phyloP scores from a whole-genome alignment of 495 filamentous ascomycete species.

The Viridothelium virens region DNA sequence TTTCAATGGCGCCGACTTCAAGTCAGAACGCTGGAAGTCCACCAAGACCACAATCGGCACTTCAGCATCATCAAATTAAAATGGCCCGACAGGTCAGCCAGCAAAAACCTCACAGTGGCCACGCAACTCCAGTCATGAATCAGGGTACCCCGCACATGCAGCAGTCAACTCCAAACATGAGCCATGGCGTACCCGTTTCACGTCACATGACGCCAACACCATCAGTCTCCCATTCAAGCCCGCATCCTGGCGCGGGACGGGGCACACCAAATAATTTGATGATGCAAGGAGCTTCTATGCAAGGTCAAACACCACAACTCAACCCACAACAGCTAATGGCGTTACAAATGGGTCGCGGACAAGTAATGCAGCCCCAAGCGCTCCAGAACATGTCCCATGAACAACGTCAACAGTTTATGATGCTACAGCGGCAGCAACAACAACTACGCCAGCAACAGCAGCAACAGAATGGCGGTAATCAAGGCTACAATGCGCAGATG shows the following conservation, averaged over 20 bases:
- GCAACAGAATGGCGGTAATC: conserved; percentile 4
- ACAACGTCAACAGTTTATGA: conserved; percentile 16
- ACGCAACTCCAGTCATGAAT: conserved; percentile 52
- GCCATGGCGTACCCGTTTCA: conserved; percentile 38
- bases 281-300: conserved; percentile 28
- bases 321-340: conserved; percentile 29
- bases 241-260: conserved; percentile 53
- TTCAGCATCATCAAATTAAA: conserved; percentile 60
- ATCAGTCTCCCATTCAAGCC: conserved; percentile 31
- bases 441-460: neutral
- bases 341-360: conserved; percentile 12
- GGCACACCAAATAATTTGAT: conserved; percentile 49
- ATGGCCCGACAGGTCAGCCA: conserved; percentile 77
- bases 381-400: conserved; percentile 20
- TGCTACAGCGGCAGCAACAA: conserved; percentile 13
- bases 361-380: conserved; percentile 14
- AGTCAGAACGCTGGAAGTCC: conserved; percentile 69
- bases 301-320: conserved; percentile 16
- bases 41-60: conserved; percentile 64
- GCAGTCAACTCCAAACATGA: conserved; percentile 69
- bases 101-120: conserved; percentile 35
- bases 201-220: conserved; percentile 47
- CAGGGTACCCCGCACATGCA: conserved; percentile 77
- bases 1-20: conserved; percentile 71
- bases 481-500: conserved; percentile 4